phyloP scores from a whole-genome alignment of 768 basidiomycete genomes.

The Gloeopeniophorella convolvens region DNA sequence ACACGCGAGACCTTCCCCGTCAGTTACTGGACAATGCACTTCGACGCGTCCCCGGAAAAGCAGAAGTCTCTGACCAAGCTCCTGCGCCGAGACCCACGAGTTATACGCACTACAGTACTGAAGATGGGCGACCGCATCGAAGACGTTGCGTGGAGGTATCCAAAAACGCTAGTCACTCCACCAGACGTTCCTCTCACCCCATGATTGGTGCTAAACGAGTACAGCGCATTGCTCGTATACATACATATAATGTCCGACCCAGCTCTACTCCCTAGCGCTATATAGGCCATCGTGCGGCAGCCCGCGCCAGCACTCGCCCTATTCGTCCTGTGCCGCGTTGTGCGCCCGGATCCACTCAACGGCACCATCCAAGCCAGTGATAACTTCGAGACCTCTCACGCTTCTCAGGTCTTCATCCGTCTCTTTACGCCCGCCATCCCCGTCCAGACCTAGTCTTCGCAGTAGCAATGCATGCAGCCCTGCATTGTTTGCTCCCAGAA shows the following conservation, averaged over 20 bases:
- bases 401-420: slow-evolving; percentile 35
- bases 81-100: slow-evolving; percentile 73
- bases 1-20: slow-evolving; percentile 6
- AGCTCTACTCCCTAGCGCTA: neutral
- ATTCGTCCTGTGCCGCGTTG: neutral
- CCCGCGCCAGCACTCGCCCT: neutral
- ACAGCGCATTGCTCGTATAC: neutral
- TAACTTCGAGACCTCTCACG: slow-evolving; percentile 27
- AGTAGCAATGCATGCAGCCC: slow-evolving; percentile 56
- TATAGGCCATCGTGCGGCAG: neutral
- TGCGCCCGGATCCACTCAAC: slow-evolving; percentile 31
- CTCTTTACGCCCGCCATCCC: slow-evolving; percentile 40
- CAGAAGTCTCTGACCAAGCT: slow-evolving; percentile 57
- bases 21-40: slow-evolving; percentile 90
- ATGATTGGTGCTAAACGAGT: neutral
- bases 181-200: slow-evolving; percentile 10
- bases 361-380: slow-evolving; percentile 34
- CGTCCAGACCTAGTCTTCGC: slow-evolving; percentile 42
- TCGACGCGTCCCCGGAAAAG: slow-evolving; percentile 75
- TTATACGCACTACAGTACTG: slow-evolving; percentile 75
- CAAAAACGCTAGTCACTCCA: slow-evolving; percentile 32
- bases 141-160: slow-evolving; percentile 52
- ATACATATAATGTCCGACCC: neutral
- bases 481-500: slow-evolving; percentile 48
- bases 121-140: slow-evolving; percentile 71